Evolutionary conservation across 202 grass and related monocot species (phyloP).

Genomic region (Zoysia matrella): DNA sequence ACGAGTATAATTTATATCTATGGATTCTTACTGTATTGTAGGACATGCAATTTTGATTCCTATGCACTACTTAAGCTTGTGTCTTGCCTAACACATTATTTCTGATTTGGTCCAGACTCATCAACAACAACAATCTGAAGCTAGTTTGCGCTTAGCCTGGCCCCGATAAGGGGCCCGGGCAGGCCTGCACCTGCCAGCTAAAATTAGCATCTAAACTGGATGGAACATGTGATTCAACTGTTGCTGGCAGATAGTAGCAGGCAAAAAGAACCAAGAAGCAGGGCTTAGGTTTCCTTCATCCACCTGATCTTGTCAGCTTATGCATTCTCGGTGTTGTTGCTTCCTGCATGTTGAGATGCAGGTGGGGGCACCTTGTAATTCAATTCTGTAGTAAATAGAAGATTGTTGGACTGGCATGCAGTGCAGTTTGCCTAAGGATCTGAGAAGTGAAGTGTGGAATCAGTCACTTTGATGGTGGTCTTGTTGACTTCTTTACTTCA

Average conservation of each 20-base stretch:
- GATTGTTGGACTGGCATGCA: constrained; percentile 8
- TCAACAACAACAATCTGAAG: too few relatives aligned
- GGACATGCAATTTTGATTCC: background rate
- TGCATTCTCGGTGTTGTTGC: background rate
- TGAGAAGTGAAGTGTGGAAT: constrained; percentile 4
- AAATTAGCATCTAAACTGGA: constrained; percentile 5
- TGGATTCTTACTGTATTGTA: background rate
- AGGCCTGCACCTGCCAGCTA: constrained; percentile 89
- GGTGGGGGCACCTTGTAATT: constrained; percentile 7
- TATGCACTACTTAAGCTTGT: background rate
- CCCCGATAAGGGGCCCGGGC: constrained; percentile 72
- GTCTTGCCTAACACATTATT: background rate
- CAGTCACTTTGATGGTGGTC: background rate
- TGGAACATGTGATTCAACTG: constrained; percentile 30
- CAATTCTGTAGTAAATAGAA: constrained; percentile 7
- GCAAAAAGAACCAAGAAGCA: constrained; percentile 61
- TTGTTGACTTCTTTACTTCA: background rate
- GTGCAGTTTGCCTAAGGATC: constrained; percentile 6
- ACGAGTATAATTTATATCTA: background rate
- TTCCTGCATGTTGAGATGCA: constrained; percentile 39
- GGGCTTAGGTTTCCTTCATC: constrained; percentile 10
- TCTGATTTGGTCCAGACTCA: background rate
- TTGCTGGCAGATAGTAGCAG: constrained; percentile 78
- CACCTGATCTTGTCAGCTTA: background rate
- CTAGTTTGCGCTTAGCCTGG: too few relatives aligned